Percentiles rank a stretch among this genome's conserved stretches.
Evolutionary conservation across 129 eudicot species (phyloP).

Genomic region (Cynara cardunculus): DNA sequence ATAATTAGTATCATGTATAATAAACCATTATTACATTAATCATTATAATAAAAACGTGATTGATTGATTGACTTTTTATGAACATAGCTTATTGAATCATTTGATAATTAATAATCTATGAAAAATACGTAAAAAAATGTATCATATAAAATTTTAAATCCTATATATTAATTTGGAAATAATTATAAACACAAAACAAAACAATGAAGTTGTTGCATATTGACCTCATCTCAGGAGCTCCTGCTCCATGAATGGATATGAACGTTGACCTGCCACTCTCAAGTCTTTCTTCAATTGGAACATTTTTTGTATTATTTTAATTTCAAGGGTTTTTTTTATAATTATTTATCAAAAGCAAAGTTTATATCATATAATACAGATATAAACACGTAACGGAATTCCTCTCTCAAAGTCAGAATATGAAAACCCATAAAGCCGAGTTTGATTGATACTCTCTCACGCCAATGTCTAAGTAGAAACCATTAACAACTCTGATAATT

Average conservation of each 20-base stretch:
- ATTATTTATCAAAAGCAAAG: neutral
- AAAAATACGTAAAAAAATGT: no score
- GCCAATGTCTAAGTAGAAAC: neutral
- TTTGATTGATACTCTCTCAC: neutral
- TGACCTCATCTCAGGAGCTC: conserved; percentile 17
- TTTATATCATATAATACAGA: neutral
- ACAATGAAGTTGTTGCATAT: conserved; percentile 16
- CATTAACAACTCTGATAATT: no score
- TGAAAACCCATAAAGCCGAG: neutral
- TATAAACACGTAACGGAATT: neutral
- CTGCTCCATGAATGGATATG: conserved; percentile 17
- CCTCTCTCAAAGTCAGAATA: neutral
- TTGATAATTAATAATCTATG: no score
- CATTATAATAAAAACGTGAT: no score
- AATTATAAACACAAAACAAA: neutral
- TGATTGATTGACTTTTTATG: no score
- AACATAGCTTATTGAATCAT: no score
- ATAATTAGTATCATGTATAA: no score
- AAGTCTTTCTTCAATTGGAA: conserved; percentile 12
- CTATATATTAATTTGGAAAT: neutral
- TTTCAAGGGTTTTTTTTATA: neutral
- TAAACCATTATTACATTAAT: no score
- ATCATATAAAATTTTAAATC: no score
- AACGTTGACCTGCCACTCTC: conserved; percentile 23
- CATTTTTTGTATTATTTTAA: neutral